phyloP scores from a whole-genome alignment of 1,284 basidiomycete genomes.

The Ceratobasidium papillatum region DNA sequence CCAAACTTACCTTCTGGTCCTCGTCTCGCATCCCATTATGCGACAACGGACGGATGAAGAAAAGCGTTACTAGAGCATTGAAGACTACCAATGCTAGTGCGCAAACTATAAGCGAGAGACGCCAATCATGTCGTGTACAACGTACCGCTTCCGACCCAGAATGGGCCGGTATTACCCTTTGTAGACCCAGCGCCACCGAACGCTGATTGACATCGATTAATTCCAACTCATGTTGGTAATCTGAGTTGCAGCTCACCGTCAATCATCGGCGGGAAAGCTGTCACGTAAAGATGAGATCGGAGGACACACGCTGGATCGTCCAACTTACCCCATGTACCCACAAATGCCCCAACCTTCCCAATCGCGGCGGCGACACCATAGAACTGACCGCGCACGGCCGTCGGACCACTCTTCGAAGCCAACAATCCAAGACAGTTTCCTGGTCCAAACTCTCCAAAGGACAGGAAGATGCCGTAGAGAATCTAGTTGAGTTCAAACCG shows the following conservation, averaged over 20 bases:
- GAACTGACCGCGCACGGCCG: slow-evolving; percentile 85
- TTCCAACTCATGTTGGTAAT: neutral
- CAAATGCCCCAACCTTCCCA: slow-evolving; percentile 90
- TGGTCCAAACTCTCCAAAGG: slow-evolving; percentile 80
- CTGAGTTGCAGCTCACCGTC: slow-evolving; percentile 53
- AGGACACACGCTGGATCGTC: neutral
- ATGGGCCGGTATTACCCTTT: slow-evolving; percentile 79
- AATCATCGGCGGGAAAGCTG: slow-evolving; percentile 76
- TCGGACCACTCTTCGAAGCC: slow-evolving; percentile 83
- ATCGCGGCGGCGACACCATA: slow-evolving; percentile 87
- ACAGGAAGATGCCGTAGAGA: slow-evolving; percentile 90
- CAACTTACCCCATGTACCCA: slow-evolving; percentile 74
- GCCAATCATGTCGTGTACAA: too few species aligned
- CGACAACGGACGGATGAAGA: slow-evolving; percentile 78
- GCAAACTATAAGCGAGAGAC: slow-evolving; percentile 40
- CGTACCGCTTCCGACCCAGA: slow-evolving; percentile 78
- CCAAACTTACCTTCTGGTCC: slow-evolving; percentile 66
- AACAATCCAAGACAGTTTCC: slow-evolving; percentile 83
- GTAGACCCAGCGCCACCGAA: slow-evolving; percentile 64
- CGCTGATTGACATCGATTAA: slow-evolving; percentile 53
- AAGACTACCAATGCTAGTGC: slow-evolving; percentile 72
- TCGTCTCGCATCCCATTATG: slow-evolving; percentile 83
- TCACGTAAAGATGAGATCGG: too few species aligned
- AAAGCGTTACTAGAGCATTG: slow-evolving; percentile 75
- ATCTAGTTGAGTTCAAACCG: slow-evolving; percentile 55